Base-by-base conservation (phyloP, 2,329 filamentous ascomycete species). In the Penicillium sp. region DNA sequence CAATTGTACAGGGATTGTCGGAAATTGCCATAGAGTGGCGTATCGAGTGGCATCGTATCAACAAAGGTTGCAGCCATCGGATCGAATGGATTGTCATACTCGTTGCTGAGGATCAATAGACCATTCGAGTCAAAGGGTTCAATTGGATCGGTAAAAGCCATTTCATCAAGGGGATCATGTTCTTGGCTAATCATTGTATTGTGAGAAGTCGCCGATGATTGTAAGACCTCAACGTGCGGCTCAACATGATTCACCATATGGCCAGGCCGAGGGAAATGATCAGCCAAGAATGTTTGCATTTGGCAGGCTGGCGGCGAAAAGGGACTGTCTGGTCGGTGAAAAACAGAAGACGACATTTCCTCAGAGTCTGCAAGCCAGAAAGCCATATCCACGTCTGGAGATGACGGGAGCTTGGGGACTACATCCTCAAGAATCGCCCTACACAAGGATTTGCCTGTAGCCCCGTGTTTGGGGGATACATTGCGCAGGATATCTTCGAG, bases 401-500 rank as follows among this genome's bases (percentile, higher is more conserved):
- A 25, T n/a, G 52, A 15, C 4, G 23, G 36, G 15, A 64, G 8
- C 3, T 31, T n/a, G 7, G 62, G 60, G 7, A 64, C 53, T 5
- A 48, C 31, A 1, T 53, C 29, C 1, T 55, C 34, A 11, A 64
- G 34, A 7, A 29, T 16, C 10, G 27, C 16, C 9, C 45, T 48
- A 6, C 34, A 40, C 1, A 27, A 15, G 2, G 19, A 31, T 23
- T 55, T 60, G n/a, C 40, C 48, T 4, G 25, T 33, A 7, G 47
- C 23, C 19, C 21, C 44, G 5, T 34, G 23, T 15, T 8, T 21
- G 15, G 41, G 48, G 2, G 47, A 41, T 7, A 60, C 21, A 21
- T 25, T 33, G 36, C 21, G 41, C 23, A 65, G 25, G 34, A 62
- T 43, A n/a, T 48, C 29, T 46, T 48, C 50, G 11, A 63, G 25